Evolutionary conservation across 805 yeast species (phyloP), one percentile per base, ranked within the genome.

Genomic region (Myxozyma vanderwaltii): DNA sequence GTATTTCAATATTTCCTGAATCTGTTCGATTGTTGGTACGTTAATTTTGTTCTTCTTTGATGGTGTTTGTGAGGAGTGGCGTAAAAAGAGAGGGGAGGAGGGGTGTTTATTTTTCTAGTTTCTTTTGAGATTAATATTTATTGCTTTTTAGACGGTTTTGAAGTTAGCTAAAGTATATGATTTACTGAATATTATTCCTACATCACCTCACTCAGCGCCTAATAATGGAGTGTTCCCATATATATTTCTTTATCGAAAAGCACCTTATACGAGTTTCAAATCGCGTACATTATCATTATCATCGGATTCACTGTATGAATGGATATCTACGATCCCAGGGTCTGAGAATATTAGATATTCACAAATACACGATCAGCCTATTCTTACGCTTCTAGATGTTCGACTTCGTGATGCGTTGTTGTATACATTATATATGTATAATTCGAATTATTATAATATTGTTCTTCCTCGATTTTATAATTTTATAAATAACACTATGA

Each of bases 161-260:
- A 24, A 24, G 29, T 23, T 58, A 8, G 46, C 56, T 2, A 29
- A 43, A 6, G 36, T 52, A n/a, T 21, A 21, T n/a, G 51, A 49
- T 24, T 35, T 44, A 10, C 31, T 58, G 13, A 26, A 29, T 15
- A 29, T 54, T 15, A 10, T 54, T n/a, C n/a, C 45, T 0, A 48
- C 55, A 3, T 61, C 64, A 1, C 48, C 57, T 8, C 58, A 53
- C 35, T 56, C 64, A 1, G 31, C 64, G 6, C 56, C 58, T 4
- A 51, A 49, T 15, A 35, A 43, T 23, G 56, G 52, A 33, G 35
- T 59, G 5, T 50, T 61, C 8, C 64, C 64, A 1, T 61, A 61
- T 35, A 24, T 61, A 1, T 48, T n/a, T 35, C 54, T 58, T 13
- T 38, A 54, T 15, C 55, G 55, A 26, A 48, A 17, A 2, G 31